Conservation (phyloP, 164 flowering plant genomes). For the Dillenia suffruticosa region DNA sequence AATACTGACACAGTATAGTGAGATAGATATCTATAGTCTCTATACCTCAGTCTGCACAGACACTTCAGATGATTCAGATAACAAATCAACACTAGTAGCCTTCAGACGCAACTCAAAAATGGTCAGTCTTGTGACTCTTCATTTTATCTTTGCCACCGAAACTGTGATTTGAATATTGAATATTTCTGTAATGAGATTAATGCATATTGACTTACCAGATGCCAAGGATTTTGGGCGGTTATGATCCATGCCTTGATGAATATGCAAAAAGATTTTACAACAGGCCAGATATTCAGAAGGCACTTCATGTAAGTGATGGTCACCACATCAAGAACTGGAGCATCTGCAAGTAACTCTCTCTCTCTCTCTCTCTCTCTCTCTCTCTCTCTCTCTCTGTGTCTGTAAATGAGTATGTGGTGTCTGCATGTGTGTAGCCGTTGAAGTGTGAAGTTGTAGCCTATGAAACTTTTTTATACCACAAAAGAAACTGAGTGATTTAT, state of each 20-base stretch:
- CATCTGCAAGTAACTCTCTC: slow-evolving; percentile 80
- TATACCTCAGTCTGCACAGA: slow-evolving; percentile 66
- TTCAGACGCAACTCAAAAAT: slow-evolving; percentile 39
- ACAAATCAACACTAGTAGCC: slow-evolving; percentile 22
- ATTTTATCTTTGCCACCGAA: too few species aligned
- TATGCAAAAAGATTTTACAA: slow-evolving; percentile 73
- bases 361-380: slow-evolving; percentile 14
- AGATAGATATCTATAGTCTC: slow-evolving; percentile 87
- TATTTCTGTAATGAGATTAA: background rate
- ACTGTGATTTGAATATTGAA: too few species aligned
- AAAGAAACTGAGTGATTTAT: background rate
- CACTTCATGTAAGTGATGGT: slow-evolving; percentile 85
- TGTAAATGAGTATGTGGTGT: background rate
- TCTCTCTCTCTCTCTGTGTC: slow-evolving; percentile 8
- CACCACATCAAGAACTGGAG: slow-evolving; percentile 61
- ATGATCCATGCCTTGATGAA: slow-evolving; percentile 84
- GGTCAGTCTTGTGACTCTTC: slow-evolving; percentile 31
- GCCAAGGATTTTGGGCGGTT: slow-evolving; percentile 87
- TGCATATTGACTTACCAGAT: slow-evolving; percentile 34
- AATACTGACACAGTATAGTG: slow-evolving; percentile 53
- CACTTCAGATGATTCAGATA: slow-evolving; percentile 22
- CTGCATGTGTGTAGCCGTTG: too few species aligned
- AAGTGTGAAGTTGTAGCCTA: background rate
- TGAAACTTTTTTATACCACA: background rate
- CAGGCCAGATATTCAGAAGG: slow-evolving; percentile 78